Conservation (phyloP, 2,329 filamentous ascomycete genomes). For the Fusarium armeniacum region DNA sequence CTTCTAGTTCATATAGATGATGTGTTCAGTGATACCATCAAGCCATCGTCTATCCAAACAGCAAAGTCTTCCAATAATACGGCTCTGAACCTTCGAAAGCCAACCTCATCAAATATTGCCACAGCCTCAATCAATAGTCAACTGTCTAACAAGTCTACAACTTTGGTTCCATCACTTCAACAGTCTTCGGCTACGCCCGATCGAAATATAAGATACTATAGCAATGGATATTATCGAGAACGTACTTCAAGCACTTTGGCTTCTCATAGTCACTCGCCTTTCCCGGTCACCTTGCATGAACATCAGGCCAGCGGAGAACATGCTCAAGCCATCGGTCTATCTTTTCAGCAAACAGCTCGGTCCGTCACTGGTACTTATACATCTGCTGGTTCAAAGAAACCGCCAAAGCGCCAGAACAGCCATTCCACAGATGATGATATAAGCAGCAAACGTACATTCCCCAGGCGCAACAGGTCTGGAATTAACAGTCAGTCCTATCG, state of each 20-base stretch:
- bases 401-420: conserved; percentile 39
- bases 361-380: conserved; percentile 18
- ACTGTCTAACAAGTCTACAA: not conserved
- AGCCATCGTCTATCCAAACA: conserved; percentile 18
- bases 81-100: not conserved
- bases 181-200: conserved; percentile 2
- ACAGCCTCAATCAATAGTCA: conserved; percentile 15
- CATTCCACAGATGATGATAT: conserved; percentile 32
- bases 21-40: conserved; percentile 19
- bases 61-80: not conserved
- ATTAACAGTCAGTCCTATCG: conserved; percentile 1
- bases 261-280: conserved; percentile 5
- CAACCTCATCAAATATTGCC: conserved; percentile 3
- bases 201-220: conserved; percentile 18
- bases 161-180: not conserved
- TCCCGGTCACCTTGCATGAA: not conserved
- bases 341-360: conserved; percentile 7
- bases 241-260: conserved; percentile 18
- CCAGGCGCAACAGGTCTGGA: conserved; percentile 18
- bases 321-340: not conserved
- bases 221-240: conserved; percentile 20
- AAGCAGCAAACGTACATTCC: conserved; percentile 11
- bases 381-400: conserved; percentile 21
- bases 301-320: conserved; percentile 16
- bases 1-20: conserved; percentile 31